Conservation (phyloP, 2,329 filamentous ascomycete species). For the Madurella fahalii region DNA sequence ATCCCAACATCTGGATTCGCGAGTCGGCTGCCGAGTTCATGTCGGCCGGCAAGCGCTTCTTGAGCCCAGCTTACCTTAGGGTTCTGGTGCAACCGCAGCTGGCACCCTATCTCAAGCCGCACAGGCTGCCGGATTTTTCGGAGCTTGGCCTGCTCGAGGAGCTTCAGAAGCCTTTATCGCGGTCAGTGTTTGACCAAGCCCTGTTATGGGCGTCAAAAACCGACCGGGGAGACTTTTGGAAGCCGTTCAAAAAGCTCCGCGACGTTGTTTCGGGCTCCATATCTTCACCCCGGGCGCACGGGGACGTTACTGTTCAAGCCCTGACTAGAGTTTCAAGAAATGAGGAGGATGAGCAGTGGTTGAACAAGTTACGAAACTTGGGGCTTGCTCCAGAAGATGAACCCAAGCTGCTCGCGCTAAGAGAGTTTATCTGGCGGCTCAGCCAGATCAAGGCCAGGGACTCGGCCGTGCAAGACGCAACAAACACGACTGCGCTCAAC, state of each 20-base stretch:
- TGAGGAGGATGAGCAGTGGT: slow-evolving; percentile 91
- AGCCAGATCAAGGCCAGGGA: slow-evolving; percentile 66
- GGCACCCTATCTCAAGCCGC: slow-evolving; percentile 73
- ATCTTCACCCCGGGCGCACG: slow-evolving; percentile 51
- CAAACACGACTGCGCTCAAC: slow-evolving; percentile 50
- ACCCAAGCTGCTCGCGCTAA: slow-evolving; percentile 76
- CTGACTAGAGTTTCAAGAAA: slow-evolving; percentile 67
- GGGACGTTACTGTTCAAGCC: slow-evolving; percentile 53
- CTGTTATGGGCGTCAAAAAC: slow-evolving; percentile 79
- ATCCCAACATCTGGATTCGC: slow-evolving; percentile 92
- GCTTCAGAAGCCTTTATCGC: slow-evolving; percentile 75
- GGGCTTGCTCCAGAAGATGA: slow-evolving; percentile 83
- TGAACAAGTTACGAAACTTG: slow-evolving; percentile 77
- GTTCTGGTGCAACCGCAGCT: slow-evolving; percentile 81
- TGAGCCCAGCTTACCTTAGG: slow-evolving; percentile 75
- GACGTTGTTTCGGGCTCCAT: slow-evolving; percentile 60
- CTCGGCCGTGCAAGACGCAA: slow-evolving; percentile 23
- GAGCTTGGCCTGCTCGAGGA: slow-evolving; percentile 74
- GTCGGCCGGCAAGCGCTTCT: slow-evolving; percentile 67
- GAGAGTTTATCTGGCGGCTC: slow-evolving; percentile 88
- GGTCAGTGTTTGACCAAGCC: slow-evolving; percentile 79
- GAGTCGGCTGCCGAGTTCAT: slow-evolving; percentile 85
- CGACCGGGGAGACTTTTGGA: slow-evolving; percentile 86
- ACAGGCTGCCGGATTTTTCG: slow-evolving; percentile 60
- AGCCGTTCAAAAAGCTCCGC: slow-evolving; percentile 63